Evolutionary conservation across 2,329 filamentous ascomycete species (phyloP).

Genomic region (Fusarium torulosum): DNA sequence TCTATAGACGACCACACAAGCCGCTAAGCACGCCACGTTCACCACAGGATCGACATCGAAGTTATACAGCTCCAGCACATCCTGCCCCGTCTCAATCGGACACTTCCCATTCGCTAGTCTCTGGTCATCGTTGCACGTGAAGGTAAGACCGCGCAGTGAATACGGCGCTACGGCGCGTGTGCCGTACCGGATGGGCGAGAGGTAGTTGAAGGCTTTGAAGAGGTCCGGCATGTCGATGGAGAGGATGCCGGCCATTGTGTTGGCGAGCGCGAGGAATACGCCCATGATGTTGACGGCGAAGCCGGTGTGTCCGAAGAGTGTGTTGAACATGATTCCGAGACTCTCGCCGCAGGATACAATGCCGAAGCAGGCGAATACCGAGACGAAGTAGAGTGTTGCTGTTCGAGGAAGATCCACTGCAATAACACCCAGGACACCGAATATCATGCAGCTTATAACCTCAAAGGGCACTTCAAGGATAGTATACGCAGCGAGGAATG

Average conservation of each 20-base stretch:
- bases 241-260: slow-evolving; percentile 78
- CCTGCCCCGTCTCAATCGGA: slow-evolving; percentile 72
- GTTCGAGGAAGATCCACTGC: slow-evolving; percentile 75
- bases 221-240: slow-evolving; percentile 76
- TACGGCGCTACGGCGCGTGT: slow-evolving; percentile 76
- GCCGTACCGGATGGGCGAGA: slow-evolving; percentile 78
- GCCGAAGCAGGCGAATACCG: slow-evolving; percentile 77
- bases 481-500: slow-evolving; percentile 78
- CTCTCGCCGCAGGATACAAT: slow-evolving; percentile 81
- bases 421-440: slow-evolving; percentile 72
- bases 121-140: slow-evolving; percentile 74
- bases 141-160: slow-evolving; percentile 69
- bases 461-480: slow-evolving; percentile 80
- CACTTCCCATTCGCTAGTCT: slow-evolving; percentile 71
- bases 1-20: slow-evolving; percentile 74
- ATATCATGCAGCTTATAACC: slow-evolving; percentile 72
- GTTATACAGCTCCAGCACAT: slow-evolving; percentile 76
- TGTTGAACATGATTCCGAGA: slow-evolving; percentile 84
- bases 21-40: slow-evolving; percentile 73
- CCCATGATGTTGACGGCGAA: slow-evolving; percentile 81
- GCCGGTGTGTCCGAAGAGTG: slow-evolving; percentile 77
- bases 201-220: slow-evolving; percentile 76
- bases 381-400: slow-evolving; percentile 74
- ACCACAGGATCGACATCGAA: slow-evolving; percentile 71
- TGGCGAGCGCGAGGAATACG: slow-evolving; percentile 76